Evolutionary conservation across 805 yeast genomes (phyloP).

Genomic region (Lipomyces yamadae): DNA sequence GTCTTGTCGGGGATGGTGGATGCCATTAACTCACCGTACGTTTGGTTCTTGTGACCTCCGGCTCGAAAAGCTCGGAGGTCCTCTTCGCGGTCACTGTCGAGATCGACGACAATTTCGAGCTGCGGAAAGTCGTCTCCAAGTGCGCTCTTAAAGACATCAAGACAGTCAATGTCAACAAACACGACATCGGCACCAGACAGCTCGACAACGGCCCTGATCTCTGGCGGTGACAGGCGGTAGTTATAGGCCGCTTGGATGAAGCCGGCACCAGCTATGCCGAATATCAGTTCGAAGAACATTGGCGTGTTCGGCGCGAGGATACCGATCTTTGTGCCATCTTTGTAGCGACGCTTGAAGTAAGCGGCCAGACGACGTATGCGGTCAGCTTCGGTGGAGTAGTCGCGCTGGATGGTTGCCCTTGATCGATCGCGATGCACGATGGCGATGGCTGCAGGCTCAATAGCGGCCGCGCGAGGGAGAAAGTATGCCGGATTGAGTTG

Average conservation of each 20-base stretch:
- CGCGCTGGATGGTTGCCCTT: conserved; percentile 34
- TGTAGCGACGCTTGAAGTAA: conserved; percentile 39
- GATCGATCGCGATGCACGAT: conserved; percentile 43
- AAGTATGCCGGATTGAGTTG: conserved; percentile 47
- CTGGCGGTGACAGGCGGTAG: conserved; percentile 44
- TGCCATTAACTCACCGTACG: conserved; percentile 23
- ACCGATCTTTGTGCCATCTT: conserved; percentile 41
- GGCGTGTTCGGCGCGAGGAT: conserved; percentile 47
- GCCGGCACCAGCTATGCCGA: conserved; percentile 46
- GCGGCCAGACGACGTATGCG: conserved; percentile 44
- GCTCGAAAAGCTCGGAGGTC: conserved; percentile 17
- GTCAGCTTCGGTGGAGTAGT: conserved; percentile 42
- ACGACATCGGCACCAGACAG: conserved; percentile 37
- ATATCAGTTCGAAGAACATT: conserved; percentile 46
- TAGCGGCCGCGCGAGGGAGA: conserved; percentile 45
- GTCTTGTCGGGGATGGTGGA: conserved; percentile 14
- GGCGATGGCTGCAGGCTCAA: conserved; percentile 47
- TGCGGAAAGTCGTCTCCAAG: conserved; percentile 17
- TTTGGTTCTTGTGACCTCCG: conserved; percentile 4
- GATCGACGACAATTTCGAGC: conserved; percentile 32
- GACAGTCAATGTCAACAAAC: conserved; percentile 28
- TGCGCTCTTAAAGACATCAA: conserved; percentile 34
- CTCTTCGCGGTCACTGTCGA: conserved; percentile 30
- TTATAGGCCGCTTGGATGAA: conserved; percentile 46
- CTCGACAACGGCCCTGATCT: conserved; percentile 43